Percentiles rank a stretch among this genome's conserved stretches.
phyloP scores from a whole-genome alignment of 2,329 filamentous ascomycete species.

The Beauveria medogensis region DNA sequence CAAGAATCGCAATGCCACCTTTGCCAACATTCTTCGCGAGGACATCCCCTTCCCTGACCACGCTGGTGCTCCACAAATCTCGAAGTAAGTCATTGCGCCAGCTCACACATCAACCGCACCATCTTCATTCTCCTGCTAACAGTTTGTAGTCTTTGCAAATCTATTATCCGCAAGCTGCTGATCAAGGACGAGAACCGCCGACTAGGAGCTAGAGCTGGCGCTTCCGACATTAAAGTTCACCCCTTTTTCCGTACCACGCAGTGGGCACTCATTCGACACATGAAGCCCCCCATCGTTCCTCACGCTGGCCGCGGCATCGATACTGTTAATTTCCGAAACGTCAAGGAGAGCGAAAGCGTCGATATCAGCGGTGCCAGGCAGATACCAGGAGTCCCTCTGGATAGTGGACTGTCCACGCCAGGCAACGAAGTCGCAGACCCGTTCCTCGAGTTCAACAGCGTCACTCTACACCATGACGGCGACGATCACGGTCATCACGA shows the following conservation, averaged over 20 bases:
- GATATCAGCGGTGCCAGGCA: conserved; percentile 62
- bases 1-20: conserved; percentile 96
- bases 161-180: conserved; percentile 86
- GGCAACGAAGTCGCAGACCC: conserved; percentile 77
- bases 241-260: conserved; percentile 94
- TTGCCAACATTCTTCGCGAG: conserved; percentile 92
- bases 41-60: conserved; percentile 95
- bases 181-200: conserved; percentile 97
- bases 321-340: conserved; percentile 93
- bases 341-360: conserved; percentile 94
- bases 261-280: conserved; percentile 94
- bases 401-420: conserved; percentile 78
- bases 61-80: conserved; percentile 72
- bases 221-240: conserved; percentile 92
- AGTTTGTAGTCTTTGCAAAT: conserved; percentile 77
- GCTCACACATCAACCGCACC: neutral
- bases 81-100: conserved; percentile 58
- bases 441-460: conserved; percentile 97
- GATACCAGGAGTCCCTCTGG: conserved; percentile 70
- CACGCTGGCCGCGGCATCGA: conserved; percentile 85
- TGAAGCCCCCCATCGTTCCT: conserved; percentile 95
- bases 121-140: conserved; percentile 15
- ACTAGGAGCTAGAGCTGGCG: conserved; percentile 86
- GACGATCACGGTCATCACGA: conserved; percentile 52
- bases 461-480: conserved; percentile 92